phyloP scores from a whole-genome alignment of 2,329 filamentous ascomycete genomes.

The Chaetomium sp. region DNA sequence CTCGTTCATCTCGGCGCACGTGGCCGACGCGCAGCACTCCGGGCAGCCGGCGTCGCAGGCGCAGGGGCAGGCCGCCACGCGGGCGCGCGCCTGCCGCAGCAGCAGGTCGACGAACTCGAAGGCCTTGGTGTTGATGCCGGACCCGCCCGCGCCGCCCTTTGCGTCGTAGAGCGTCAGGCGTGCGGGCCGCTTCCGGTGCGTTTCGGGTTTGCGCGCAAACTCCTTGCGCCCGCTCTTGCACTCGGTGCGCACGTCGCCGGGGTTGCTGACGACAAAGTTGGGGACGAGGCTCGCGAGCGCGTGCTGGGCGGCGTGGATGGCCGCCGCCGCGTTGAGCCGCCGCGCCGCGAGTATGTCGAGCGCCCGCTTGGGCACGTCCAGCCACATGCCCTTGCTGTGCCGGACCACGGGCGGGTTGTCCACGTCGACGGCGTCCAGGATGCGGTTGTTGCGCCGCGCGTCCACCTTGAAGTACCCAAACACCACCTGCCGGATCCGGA shows the following conservation, averaged over 20 bases:
- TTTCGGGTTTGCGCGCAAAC: slow-evolving; percentile 67
- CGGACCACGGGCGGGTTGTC: slow-evolving; percentile 90
- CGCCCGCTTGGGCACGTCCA: slow-evolving; percentile 80
- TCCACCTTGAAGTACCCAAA: slow-evolving; percentile 99
- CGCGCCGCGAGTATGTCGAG: slow-evolving; percentile 75
- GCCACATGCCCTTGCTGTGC: slow-evolving; percentile 88
- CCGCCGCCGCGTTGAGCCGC: slow-evolving; percentile 78
- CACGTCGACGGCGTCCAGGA: slow-evolving; percentile 89
- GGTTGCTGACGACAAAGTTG: slow-evolving; percentile 85
- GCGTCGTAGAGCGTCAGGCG: slow-evolving; percentile 93
- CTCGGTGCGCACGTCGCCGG: slow-evolving; percentile 90
- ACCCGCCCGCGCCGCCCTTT: slow-evolving; percentile 81
- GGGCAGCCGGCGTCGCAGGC: slow-evolving; percentile 78
- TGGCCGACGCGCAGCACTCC: slow-evolving; percentile 85
- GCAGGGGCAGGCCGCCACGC: slow-evolving; percentile 78
- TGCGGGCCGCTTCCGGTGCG: slow-evolving; percentile 77
- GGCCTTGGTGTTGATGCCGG: slow-evolving; percentile 86
- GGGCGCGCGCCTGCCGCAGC: slow-evolving; percentile 71
- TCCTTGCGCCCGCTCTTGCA: slow-evolving; percentile 91
- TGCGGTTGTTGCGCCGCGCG: slow-evolving; percentile 64
- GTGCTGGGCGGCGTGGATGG: slow-evolving; percentile 94
- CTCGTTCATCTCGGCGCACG: slow-evolving; percentile 82
- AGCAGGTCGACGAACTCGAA: slow-evolving; percentile 89
- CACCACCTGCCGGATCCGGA: slow-evolving; percentile 84
- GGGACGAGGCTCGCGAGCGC: slow-evolving; percentile 84